phyloP scores from a whole-genome alignment of 2,329 filamentous ascomycete species.

The Talaromyces pinophilus region DNA sequence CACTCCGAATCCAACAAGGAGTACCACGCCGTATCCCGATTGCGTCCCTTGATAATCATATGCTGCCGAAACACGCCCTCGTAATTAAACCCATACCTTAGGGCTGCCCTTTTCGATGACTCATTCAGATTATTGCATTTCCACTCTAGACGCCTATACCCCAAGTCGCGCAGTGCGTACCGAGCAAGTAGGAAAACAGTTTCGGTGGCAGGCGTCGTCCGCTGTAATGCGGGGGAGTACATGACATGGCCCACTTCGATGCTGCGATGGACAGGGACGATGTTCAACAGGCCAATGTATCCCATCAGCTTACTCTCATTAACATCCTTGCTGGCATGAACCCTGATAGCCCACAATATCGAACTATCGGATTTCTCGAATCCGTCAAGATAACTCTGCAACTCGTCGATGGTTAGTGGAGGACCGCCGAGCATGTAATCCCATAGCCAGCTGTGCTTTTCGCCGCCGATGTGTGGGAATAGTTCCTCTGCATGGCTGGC shows the following conservation, averaged over 20 bases:
- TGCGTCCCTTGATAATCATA: constrained; percentile 58
- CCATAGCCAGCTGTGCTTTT: constrained; percentile 38
- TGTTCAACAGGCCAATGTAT: constrained; percentile 33
- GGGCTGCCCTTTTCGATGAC: constrained; percentile 56
- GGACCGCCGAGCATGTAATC: constrained; percentile 47
- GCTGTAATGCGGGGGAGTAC: constrained; percentile 53
- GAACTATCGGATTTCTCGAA: constrained; percentile 37
- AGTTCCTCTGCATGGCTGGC: constrained; percentile 35
- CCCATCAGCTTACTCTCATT: constrained; percentile 40
- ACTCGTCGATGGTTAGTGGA: constrained; percentile 33
- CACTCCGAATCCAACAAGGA: constrained; percentile 63
- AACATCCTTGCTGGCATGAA: constrained; percentile 16
- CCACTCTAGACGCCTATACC: constrained; percentile 62
- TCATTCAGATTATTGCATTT: constrained; percentile 61
- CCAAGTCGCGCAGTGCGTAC: constrained; percentile 55
- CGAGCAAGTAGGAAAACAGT: constrained; percentile 56
- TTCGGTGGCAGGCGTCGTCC: constrained; percentile 59
- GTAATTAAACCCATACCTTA: constrained; percentile 57
- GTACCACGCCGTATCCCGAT: constrained; percentile 61
- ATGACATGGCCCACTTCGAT: constrained; percentile 61
- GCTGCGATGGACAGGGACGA: constrained; percentile 50
- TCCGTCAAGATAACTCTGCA: constrained; percentile 32
- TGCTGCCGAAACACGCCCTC: constrained; percentile 64
- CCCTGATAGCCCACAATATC: constrained; percentile 46
- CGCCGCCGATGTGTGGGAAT: constrained; percentile 33